Conservation (phyloP, 192 early-diverging fungal species). For the Dissophora ornata region DNA sequence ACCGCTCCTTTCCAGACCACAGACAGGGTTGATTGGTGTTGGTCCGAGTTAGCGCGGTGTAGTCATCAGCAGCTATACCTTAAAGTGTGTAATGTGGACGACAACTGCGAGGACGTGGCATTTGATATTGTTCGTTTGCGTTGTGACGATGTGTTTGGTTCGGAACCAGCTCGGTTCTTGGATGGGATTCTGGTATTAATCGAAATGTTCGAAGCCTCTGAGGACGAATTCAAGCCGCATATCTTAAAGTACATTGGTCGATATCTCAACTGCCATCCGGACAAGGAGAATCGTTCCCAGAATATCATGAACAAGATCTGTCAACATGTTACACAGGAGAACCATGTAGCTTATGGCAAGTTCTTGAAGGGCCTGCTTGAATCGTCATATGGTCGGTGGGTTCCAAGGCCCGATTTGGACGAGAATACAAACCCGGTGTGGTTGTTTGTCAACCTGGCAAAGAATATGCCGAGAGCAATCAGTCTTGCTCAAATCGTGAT, state of each 20-base stretch:
- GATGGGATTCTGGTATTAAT: not conserved
- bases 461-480: constrained; percentile 1
- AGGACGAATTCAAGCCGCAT: not conserved
- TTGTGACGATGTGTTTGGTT: not conserved
- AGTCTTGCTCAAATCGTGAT: not conserved
- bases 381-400: not conserved
- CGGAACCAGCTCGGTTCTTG: not conserved
- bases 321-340: not conserved
- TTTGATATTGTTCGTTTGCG: not conserved
- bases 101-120: not conserved
- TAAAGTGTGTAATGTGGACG: not conserved
- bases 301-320: constrained; percentile 3
- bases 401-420: constrained; percentile 13
- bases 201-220: not conserved
- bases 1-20: not conserved
- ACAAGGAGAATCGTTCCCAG: not conserved
- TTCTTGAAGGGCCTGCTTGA: not conserved
- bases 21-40: not conserved
- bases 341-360: not conserved
- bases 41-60: not conserved
- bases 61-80: not conserved
- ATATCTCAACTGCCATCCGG: constrained; percentile 3
- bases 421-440: constrained; percentile 5
- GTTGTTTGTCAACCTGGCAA: not conserved
- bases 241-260: not conserved